Evolutionary conservation across 805 yeast genomes (phyloP).

Genomic region (Yarrowia alimentaria): DNA sequence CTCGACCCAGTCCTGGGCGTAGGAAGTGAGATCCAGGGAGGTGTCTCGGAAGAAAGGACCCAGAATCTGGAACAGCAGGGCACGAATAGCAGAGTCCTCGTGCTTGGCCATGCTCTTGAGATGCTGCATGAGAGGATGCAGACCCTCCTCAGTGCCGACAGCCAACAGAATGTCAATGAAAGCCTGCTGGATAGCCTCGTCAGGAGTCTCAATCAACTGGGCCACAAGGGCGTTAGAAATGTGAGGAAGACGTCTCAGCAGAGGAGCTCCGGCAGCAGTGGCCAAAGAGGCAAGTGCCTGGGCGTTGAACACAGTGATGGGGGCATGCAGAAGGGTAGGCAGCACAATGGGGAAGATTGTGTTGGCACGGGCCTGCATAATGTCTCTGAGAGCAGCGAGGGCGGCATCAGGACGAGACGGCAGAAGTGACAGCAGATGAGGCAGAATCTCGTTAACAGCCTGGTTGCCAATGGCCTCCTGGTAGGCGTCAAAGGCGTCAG

Average conservation of each 20-base stretch:
- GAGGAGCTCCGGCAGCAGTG: conserved; percentile 81
- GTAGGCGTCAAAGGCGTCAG: conserved; percentile 81
- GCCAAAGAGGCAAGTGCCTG: conserved; percentile 82
- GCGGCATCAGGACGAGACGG: conserved; percentile 64
- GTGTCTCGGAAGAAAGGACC: conserved; percentile 69
- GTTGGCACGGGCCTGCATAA: conserved; percentile 86
- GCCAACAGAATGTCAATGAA: conserved; percentile 71
- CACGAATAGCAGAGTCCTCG: conserved; percentile 59
- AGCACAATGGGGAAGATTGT: conserved; percentile 90
- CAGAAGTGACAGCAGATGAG: conserved; percentile 71
- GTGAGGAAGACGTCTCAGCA: conserved; percentile 66
- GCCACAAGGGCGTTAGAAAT: conserved; percentile 72
- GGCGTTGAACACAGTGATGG: conserved; percentile 83
- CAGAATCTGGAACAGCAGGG: conserved; percentile 57
- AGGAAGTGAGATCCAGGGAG: conserved; percentile 62
- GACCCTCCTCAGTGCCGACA: conserved; percentile 73
- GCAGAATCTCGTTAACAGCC: conserved; percentile 86
- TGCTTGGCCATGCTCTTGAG: conserved; percentile 71
- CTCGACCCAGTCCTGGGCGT: conserved; percentile 70
- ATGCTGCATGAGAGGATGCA: conserved; percentile 81
- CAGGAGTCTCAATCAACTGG: conserved; percentile 40
- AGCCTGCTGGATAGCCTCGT: conserved; percentile 45
- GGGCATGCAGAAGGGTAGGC: conserved; percentile 78
- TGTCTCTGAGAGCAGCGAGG: conserved; percentile 81
- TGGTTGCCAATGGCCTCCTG: conserved; percentile 78